Conservation (phyloP, 1,284 basidiomycete species). For the Leccinum pachyderme region DNA sequence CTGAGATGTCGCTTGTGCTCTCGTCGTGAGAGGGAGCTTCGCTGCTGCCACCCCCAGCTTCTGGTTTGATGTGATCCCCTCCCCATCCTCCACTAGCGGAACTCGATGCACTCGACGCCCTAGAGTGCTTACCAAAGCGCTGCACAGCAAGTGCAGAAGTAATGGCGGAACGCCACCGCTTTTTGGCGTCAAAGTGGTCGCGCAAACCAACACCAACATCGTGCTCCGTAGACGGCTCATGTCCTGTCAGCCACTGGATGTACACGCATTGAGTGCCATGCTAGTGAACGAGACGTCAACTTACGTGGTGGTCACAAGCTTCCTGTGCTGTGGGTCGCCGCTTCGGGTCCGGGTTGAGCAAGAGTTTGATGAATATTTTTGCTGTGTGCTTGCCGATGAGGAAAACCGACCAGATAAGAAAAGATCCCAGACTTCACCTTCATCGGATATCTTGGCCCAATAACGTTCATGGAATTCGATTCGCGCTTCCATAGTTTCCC, state of each 20-base stretch:
- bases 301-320: constrained; percentile 58
- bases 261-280: constrained; percentile 1
- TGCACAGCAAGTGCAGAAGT: constrained; percentile 55
- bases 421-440: constrained; percentile 45
- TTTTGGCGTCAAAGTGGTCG: constrained; percentile 73
- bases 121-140: constrained; percentile 47
- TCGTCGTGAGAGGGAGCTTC: constrained; percentile 14
- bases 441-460: constrained; percentile 84
- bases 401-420: not conserved
- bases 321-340: constrained; percentile 74
- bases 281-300: constrained; percentile 1
- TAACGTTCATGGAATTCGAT: constrained; percentile 92
- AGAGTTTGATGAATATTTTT: constrained; percentile 77
- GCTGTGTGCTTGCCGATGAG: constrained; percentile 45
- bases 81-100: constrained; percentile 34
- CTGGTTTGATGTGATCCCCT: constrained; percentile 20
- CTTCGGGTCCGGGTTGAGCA: constrained; percentile 75
- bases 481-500: constrained; percentile 80
- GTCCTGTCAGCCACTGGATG: constrained; percentile 65
- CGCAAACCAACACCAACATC: constrained; percentile 71
- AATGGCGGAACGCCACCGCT: constrained; percentile 70
- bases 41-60: constrained; percentile 12
- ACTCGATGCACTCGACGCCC: constrained; percentile 32
- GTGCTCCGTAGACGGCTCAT: constrained; percentile 59
- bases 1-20: constrained; percentile 23